Evolutionary conservation across 1,139 yeast genomes (phyloP).

Genomic region (Hansenula sp.): DNA sequence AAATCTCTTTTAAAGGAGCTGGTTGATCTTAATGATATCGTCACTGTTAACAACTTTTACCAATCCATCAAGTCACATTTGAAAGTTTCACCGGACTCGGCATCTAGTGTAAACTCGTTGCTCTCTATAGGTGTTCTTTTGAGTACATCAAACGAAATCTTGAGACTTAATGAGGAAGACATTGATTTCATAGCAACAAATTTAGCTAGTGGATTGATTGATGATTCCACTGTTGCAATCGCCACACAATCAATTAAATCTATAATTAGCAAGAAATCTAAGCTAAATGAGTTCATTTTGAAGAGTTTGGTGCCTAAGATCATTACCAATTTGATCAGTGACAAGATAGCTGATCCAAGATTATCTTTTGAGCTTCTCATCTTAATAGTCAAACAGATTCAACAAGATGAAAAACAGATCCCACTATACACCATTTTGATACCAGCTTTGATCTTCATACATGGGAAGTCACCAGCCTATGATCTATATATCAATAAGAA

Average conservation of each 20-base stretch:
- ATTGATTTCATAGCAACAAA: conserved; percentile 55
- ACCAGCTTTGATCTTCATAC: conserved; percentile 12
- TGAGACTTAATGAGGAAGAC: conserved; percentile 35
- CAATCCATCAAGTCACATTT: conserved; percentile 30
- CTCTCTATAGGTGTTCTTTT: conserved; percentile 57
- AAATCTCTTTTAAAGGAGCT: conserved; percentile 42
- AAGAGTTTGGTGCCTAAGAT: conserved; percentile 13
- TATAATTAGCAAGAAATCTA: conserved; percentile 3
- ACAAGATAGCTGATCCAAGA: conserved; percentile 30
- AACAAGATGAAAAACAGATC: conserved; percentile 17
- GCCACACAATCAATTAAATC: conserved; percentile 20
- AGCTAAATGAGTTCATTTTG: conserved; percentile 7
- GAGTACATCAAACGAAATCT: conserved; percentile 44
- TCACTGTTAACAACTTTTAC: conserved; percentile 36
- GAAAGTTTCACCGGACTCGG: conserved; percentile 15
- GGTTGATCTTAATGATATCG: conserved; percentile 24
- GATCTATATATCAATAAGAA: conserved; percentile 45
- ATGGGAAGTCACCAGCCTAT: conserved; percentile 19
- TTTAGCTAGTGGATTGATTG: conserved; percentile 28
- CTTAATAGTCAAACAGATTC: conserved; percentile 37
- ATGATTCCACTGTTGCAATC: conserved; percentile 14
- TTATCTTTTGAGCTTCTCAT: conserved; percentile 52
- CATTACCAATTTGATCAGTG: conserved; percentile 7
- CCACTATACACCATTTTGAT: conserved; percentile 14
- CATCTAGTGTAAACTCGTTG: conserved; percentile 19